A percentile compares a stretch with the other conserved stretches of the same genome.
These are phyloP conservation scores for Ceratobasidium sp. DNA, from an alignment of 1,284 basidiomycete species.

Conservation along the genomic window DNA sequence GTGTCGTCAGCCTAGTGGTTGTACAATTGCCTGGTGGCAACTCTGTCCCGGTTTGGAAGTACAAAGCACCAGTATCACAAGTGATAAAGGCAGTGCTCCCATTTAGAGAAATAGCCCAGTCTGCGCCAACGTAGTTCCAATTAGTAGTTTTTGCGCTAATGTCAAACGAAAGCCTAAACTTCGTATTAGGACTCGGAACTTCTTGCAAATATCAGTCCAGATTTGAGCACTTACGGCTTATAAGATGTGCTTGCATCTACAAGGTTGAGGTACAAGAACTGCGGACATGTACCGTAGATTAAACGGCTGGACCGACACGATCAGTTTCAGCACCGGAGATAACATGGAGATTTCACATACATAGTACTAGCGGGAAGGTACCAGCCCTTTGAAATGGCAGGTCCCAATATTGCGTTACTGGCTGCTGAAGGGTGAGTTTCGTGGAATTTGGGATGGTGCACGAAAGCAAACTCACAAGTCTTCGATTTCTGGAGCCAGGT, in stretches of 20 bases:
- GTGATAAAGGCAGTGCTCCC: conserved; percentile 6
- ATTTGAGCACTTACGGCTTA: conserved; percentile 16
- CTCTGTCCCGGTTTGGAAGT: conserved; percentile 18
- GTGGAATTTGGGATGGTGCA: neutral
- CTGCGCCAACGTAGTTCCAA: neutral
- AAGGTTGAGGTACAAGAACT: conserved; percentile 6
- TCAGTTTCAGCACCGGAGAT: too few relatives aligned
- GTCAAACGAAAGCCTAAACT: conserved; percentile 14
- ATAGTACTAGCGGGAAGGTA: neutral
- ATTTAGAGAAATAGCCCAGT: neutral
- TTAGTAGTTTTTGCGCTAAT: neutral
- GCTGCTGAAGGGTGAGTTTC: neutral
- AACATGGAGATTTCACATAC: neutral
- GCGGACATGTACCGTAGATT: too few relatives aligned
- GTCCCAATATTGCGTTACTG: neutral
- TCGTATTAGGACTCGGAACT: neutral
- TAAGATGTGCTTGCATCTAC: conserved; percentile 8
- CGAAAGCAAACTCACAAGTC: too few relatives aligned
- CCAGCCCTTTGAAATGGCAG: neutral
- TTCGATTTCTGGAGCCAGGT: conserved; percentile 17
- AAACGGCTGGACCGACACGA: too few relatives aligned
- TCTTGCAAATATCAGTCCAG: neutral
- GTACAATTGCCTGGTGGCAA: conserved; percentile 16
- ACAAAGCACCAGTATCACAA: conserved; percentile 7
- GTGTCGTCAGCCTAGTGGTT: conserved; percentile 4